Evolutionary conservation across 1,284 basidiomycete species (phyloP), one percentile per base, ranked within the genome.

Genomic region (Tilletia walkeri): DNA sequence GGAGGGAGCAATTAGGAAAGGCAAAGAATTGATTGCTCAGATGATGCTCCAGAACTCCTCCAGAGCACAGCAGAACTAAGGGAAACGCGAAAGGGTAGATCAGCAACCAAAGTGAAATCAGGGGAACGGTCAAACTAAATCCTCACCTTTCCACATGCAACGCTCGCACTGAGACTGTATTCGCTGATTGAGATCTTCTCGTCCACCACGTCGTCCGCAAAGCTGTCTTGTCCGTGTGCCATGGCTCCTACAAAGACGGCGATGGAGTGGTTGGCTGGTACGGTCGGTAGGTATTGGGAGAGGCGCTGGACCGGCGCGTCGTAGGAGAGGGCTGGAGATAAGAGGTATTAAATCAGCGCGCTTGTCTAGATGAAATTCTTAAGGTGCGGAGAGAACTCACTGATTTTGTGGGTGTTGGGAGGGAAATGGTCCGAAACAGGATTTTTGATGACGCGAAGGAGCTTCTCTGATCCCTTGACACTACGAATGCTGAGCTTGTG

Each of bases 371-470:
- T 6, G 36, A 38, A 30, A 30, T 30, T 30, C 24, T 2, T 38
- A 45, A 59, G 18, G 20, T 38, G 50, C 63, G 70, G 41, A 45
- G 41, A 14, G 47, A 47, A 45, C 69, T 47, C n/a, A 69, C 67
- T 83, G 67, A 99, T 88, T 87, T 98, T 99, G 86, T 93, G 89
- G 49, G 94, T 97, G 86, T 97, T 95, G 56, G 90, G 89, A 0
- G 96, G 96, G 65, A 99, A 89, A 84, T 99, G 94, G 82, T 98
- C 95, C 1, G 90, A 91, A 53, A 99, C 89, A 5, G 96, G 96
- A 84, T 99, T 99, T 91, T 94, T 95, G 88, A 99, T 93, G 61
- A 99, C 95, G 84, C 95, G 94, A 70, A 99, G 88, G 16, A 99
- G 86, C 85, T 98, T 98, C 85, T 99, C 95, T 2, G 93, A 91